Percentiles rank a stretch among this genome's conserved stretches.
Evolutionary conservation across 2,329 filamentous ascomycete genomes (phyloP).

Genomic region (Ustulina deusta): DNA sequence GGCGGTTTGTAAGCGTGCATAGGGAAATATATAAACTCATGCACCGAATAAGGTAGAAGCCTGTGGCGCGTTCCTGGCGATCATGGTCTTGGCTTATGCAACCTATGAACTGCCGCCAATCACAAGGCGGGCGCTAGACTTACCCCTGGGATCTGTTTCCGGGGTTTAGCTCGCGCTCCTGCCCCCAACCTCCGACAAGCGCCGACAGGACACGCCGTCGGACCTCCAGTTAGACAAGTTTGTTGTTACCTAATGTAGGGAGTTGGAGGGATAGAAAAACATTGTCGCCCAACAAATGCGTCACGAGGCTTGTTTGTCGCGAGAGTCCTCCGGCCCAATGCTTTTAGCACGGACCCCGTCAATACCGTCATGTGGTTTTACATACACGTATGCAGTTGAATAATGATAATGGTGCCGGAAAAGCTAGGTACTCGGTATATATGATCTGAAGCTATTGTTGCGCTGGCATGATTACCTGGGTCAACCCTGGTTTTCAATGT

Average conservation of each 20-base stretch:
- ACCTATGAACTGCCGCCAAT: neutral
- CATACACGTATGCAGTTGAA: no score
- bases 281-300: no score
- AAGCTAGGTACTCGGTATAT: no score
- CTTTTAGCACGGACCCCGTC: neutral
- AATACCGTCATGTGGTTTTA: no score
- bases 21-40: neutral
- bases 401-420: no score
- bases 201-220: neutral
- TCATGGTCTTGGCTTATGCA: slow-evolving; percentile 6
- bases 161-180: neutral
- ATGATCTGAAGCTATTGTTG: neutral
- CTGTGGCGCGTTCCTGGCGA: slow-evolving; percentile 7
- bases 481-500: no score
- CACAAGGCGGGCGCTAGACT: neutral
- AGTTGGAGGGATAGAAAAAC: no score
- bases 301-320: no score
- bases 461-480: neutral
- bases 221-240: neutral
- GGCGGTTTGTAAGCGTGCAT: neutral
- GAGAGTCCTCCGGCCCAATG: neutral
- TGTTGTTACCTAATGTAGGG: no score
- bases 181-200: neutral
- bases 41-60: slow-evolving; percentile 5
- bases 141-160: neutral